Evolutionary conservation across 306 rosid genomes (phyloP).

Genomic region (Medicago ruthenica): DNA sequence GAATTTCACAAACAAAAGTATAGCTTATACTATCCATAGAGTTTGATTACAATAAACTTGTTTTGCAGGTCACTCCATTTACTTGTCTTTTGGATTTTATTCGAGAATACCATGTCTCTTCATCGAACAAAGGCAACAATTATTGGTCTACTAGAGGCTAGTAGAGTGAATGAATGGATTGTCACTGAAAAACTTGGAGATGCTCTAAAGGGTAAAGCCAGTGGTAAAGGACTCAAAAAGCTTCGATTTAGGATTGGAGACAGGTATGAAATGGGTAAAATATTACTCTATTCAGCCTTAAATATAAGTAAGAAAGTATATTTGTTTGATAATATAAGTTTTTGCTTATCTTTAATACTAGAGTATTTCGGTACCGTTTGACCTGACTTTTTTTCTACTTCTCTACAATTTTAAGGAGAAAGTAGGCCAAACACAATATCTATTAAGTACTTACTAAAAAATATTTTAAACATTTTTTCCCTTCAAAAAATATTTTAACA

Average conservation of each 20-base stretch:
- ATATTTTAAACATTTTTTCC: too few species aligned
- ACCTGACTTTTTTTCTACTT: too few species aligned
- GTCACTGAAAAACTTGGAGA: conserved; percentile 92
- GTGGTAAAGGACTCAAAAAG: conserved; percentile 53
- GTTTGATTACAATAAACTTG: not conserved
- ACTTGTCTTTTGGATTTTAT: conserved; percentile 79
- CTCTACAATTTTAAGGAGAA: too few species aligned
- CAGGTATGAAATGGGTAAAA: conserved; percentile 54
- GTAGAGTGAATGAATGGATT: conserved; percentile 85
- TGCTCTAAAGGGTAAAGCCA: conserved; percentile 60
- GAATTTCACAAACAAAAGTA: not conserved
- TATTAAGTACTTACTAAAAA: too few species aligned
- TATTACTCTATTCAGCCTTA: not conserved
- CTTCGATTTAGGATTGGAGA: conserved; percentile 66
- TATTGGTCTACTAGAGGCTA: conserved; percentile 74
- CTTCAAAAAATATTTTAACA: too few species aligned
- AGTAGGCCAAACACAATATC: too few species aligned
- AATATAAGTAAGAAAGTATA: not conserved
- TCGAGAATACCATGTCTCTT: conserved; percentile 88
- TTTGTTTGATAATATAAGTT: not conserved
- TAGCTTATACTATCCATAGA: too few species aligned
- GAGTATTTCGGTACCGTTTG: too few species aligned
- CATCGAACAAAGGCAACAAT: conserved; percentile 89
- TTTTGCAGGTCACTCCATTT: conserved; percentile 71
- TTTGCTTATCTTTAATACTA: not conserved